Base-by-base conservation (phyloP, 2,329 filamentous ascomycete species). In the Leptodontidium sp. region DNA sequence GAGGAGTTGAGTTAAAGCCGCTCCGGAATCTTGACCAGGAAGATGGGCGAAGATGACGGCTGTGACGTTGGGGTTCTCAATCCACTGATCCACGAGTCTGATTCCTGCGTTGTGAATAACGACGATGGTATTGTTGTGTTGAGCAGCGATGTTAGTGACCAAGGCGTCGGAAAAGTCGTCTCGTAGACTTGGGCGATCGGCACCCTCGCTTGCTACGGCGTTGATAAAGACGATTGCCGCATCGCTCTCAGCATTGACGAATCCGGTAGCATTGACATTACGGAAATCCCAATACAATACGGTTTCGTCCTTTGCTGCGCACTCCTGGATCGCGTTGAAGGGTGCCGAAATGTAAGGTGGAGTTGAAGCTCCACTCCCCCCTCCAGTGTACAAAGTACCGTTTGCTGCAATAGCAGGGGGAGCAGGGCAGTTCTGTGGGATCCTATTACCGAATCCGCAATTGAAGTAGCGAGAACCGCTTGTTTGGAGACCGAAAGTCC, bases 201-300 rank as follows among this genome's bases (percentile, higher is more conserved):
- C 90, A 1, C 90, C 91, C 79, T 97, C 93, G 1, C 90, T 89
- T 1, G 90, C 88, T 78, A 90, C 92, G 7, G 84, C 86, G 75
- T 91, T 91, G 72, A 88, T 86, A 72, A 91, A 87, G 0, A 91
- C 87, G 2, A 91, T 79, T 71, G 93, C 96, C 7, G 93, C 84
- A 73, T 94, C 86, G 1, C 85, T 83, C 6, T n/a, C 61, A 1
- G 69, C 58, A 62, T 85, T 80, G 7, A 90, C 84, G 3, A 15
- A 50, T 21, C 29, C 50, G 3, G 57, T 74, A 0, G 89, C 87
- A 1, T 82, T 77, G 1, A 77, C 74, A 1, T 79, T 83, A 15
- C 77, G 76, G 70, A 90, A 86, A 75, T 91, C 89, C 83, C 86
- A 89, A 75, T 85, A 86, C 1, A 91, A 74, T 0, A 83, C 82